These are phyloP conservation scores for Clarireedia hainanense DNA, from an alignment of 2,329 filamentous ascomycete species.

Conservation along the genomic window DNA sequence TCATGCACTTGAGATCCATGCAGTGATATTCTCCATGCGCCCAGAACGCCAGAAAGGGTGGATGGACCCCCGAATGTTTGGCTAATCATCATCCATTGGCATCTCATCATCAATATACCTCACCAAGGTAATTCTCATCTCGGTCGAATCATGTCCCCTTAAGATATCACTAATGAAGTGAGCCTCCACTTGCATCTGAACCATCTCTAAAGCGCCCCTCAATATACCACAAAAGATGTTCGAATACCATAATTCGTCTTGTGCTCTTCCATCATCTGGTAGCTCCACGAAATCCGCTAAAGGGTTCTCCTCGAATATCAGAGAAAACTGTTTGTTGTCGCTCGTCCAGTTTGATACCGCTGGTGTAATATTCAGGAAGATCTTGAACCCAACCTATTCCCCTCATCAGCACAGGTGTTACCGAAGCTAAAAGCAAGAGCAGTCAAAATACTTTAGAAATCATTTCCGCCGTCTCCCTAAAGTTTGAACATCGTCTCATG, in stretches of 20 bases:
- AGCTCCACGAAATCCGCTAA: constrained; percentile 95
- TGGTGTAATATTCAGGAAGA: constrained; percentile 94
- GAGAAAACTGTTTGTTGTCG: constrained; percentile 92
- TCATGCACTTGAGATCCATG: neutral
- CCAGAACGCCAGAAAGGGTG: constrained; percentile 1
- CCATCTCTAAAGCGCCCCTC: constrained; percentile 90
- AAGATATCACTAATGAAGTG: constrained; percentile 93
- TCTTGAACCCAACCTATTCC: constrained; percentile 87
- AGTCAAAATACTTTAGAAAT: constrained; percentile 65
- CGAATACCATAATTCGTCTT: constrained; percentile 97
- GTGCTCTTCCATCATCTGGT: constrained; percentile 88
- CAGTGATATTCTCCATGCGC: neutral
- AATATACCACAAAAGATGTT: constrained; percentile 94
- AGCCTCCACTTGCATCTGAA: constrained; percentile 97
- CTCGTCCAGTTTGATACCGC: constrained; percentile 91
- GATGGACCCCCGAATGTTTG: neutral
- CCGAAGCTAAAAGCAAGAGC: neutral
- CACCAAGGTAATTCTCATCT: constrained; percentile 89
- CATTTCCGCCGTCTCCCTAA: constrained; percentile 93
- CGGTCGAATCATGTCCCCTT: constrained; percentile 88
- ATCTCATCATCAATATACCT: constrained; percentile 97
- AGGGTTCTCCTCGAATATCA: constrained; percentile 95
- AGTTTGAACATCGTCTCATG: constrained; percentile 81
- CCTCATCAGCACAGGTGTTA: neutral
- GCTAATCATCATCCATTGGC: constrained; percentile 86